Evolutionary conservation across 208 protist species (phyloP), one percentile per base, ranked within the genome.

Genomic region (Acanthamoeba castellanii): DNA sequence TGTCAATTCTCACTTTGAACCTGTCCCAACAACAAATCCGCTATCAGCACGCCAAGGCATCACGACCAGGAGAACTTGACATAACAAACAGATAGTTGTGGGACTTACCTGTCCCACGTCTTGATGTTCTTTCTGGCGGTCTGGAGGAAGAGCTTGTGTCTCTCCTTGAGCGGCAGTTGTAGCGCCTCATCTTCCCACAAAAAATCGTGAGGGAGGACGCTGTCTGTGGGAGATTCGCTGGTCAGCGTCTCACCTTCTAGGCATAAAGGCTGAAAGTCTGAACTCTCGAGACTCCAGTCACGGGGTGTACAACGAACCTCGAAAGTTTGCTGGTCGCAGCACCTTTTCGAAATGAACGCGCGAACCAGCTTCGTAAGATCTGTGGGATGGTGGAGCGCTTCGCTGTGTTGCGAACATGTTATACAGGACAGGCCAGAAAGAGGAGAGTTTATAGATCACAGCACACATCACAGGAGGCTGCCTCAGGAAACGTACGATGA

Each of bases 201-300:
- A 47, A 85, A 85, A 30, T 85, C 76, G 42, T 45, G 76, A 25
- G 76, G 76, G 27, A 85, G 76, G 8, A 85, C 76, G 42, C 42
- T 85, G 14, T 85, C 76, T 85, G 42, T 45, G 45, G 13, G 66
- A 57, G 52, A 22, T n/a, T n/a, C n/a, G n/a, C n/a, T n/a, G n/a
- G n/a, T n/a, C n/a, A n/a, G n/a, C n/a, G n/a, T n/a, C n/a, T n/a
- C n/a, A n/a, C n/a, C n/a, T n/a, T n/a, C n/a, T n/a, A n/a, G n/a
- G n/a, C n/a, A n/a, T n/a, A n/a, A n/a, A n/a, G n/a, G n/a, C n/a
- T n/a, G n/a, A n/a, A n/a, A n/a, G n/a, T n/a, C n/a, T n/a, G n/a
- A n/a, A n/a, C n/a, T n/a, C n/a, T n/a, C n/a, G n/a, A n/a, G n/a
- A n/a, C n/a, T n/a, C n/a, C n/a, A n/a, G n/a, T n/a, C n/a, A n/a